Evolutionary conservation across 2,329 filamentous ascomycete species (phyloP).

Genomic region (Aaosphaeria pasadenensis): DNA sequence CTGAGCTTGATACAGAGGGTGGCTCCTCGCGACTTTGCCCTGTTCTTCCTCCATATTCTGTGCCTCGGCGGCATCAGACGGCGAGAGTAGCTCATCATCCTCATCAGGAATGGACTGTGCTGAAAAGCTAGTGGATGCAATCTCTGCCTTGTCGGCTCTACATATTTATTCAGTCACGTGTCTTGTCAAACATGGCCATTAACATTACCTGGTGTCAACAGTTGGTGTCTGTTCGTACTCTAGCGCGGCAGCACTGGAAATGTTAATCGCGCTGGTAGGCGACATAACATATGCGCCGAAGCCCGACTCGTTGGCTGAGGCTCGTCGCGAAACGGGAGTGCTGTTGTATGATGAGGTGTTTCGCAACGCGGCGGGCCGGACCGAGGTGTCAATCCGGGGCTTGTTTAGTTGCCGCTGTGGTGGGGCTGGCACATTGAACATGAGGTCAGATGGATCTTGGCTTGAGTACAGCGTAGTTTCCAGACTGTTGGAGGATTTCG

Average conservation of each 20-base stretch:
- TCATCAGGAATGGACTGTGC: conserved; percentile 21
- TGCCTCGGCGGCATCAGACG: conserved; percentile 25
- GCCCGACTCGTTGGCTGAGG: conserved; percentile 20
- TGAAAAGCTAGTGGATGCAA: conserved; percentile 15
- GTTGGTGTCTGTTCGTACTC: conserved; percentile 20
- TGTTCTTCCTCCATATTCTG: conserved; percentile 37
- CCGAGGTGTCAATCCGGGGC: conserved; percentile 16
- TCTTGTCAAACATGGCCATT: background rate
- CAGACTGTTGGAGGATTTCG: conserved; percentile 5
- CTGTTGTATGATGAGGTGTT: conserved; percentile 26
- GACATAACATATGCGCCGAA: conserved; percentile 29
- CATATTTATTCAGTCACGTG: background rate
- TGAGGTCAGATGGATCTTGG: conserved; percentile 15
- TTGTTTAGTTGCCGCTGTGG: conserved; percentile 20
- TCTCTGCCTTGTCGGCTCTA: conserved; percentile 28
- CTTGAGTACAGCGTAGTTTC: conserved; percentile 17
- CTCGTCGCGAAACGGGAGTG: conserved; percentile 17
- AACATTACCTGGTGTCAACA: conserved; percentile 17
- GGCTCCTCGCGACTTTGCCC: conserved; percentile 44
- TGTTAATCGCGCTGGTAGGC: conserved; percentile 27
- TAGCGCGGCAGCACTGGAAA: background rate
- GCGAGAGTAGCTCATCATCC: conserved; percentile 27
- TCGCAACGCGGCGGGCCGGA: conserved; percentile 18
- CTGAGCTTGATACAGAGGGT: conserved; percentile 67
- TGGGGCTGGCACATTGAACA: conserved; percentile 17